Conservation (phyloP, 495 filamentous ascomycete genomes). For the Penicillium lividum region DNA sequence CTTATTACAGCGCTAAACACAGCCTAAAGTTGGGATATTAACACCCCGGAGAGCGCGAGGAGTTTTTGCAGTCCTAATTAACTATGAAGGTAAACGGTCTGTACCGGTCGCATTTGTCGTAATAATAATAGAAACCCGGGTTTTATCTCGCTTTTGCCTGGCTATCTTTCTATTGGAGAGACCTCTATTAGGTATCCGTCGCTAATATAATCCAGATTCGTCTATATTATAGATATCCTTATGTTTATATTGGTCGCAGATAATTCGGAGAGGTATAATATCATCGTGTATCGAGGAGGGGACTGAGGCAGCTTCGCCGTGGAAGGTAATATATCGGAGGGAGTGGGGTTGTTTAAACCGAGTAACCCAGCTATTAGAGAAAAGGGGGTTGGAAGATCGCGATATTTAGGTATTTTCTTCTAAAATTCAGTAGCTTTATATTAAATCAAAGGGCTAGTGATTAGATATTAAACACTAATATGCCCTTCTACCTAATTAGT, state of each 20-base stretch:
- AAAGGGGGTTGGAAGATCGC: conserved; percentile 8
- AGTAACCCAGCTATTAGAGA: conserved; percentile 16
- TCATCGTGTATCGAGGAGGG: conserved; percentile 11
- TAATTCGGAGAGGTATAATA: conserved; percentile 6
- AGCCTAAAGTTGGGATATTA: conserved; percentile 14
- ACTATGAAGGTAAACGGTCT: conserved; percentile 19
- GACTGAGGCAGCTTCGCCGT: conserved; percentile 15
- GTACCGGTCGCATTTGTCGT: conserved; percentile 20
- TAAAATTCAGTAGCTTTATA: conserved; percentile 11
- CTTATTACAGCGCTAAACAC: conserved; percentile 24
- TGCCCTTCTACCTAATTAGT: conserved; percentile 10
- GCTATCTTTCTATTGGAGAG: conserved; percentile 3
- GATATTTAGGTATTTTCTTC: conserved; percentile 14
- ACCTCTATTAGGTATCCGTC: conserved; percentile 14
- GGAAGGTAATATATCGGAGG: conserved; percentile 11
- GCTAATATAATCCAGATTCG: conserved; percentile 14
- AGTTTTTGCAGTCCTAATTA: conserved; percentile 26
- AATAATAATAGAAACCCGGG: conserved; percentile 21
- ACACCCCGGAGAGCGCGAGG: conserved; percentile 20
- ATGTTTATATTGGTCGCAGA: conserved; percentile 11
- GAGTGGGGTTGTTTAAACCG: conserved; percentile 14
- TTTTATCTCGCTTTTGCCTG: conserved; percentile 7
- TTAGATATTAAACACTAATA: conserved; percentile 7
- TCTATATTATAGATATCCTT: conserved; percentile 20
- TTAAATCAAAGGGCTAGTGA: conserved; percentile 13